Evolutionary conservation across 2,329 filamentous ascomycete species (phyloP), one percentile per base, ranked within the genome.

Genomic region (Ceratocystis variospora): DNA sequence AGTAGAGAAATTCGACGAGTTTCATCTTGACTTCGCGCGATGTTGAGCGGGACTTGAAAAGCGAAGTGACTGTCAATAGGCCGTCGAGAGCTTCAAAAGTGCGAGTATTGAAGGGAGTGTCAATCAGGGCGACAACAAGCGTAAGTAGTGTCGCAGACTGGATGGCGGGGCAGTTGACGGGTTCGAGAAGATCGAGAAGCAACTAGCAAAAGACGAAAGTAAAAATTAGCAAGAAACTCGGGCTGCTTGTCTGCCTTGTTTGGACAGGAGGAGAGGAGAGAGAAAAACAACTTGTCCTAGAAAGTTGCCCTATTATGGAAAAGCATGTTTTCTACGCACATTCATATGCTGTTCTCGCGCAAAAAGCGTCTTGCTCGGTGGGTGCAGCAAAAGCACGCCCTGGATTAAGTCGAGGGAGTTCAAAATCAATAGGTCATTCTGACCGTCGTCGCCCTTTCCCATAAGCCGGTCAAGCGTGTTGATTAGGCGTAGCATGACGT

Each of bases 1-100:
- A 97, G 79, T 97, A 97, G 63, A 99, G 79, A 74, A 97, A 97
- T 76, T 97, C 94, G 71, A 96, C 87, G n/a, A 96, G 84, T 75
- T 96, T 94, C 73, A 96, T 83, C 78, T 96, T 96, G 70, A 97
- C 92, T 71, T 93, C 89, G 69, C 90, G 86, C 28, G 86, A 86
- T 2, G 93, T 96, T 70, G 86, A 85, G 68, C 90, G 86, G 69
- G 88, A 89, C 76, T 95, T 96, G 83, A 97, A 96, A 62, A 97
- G 82, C 8, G 89, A 93, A 1, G 93, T 96, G 59, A 97, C 86
- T 1, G 91, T 94, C 50, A 96, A 83, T 4, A 99, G 83, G 66
- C 94, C 94, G 74, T 97, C 93, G 70, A 96, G 87, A 66, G 83
- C 81, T 78, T 99, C 94, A 73, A 99, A 97, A 4, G 89, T 89